Conservation (phyloP, 768 basidiomycete species). For the Sarcomyxa edulis region DNA sequence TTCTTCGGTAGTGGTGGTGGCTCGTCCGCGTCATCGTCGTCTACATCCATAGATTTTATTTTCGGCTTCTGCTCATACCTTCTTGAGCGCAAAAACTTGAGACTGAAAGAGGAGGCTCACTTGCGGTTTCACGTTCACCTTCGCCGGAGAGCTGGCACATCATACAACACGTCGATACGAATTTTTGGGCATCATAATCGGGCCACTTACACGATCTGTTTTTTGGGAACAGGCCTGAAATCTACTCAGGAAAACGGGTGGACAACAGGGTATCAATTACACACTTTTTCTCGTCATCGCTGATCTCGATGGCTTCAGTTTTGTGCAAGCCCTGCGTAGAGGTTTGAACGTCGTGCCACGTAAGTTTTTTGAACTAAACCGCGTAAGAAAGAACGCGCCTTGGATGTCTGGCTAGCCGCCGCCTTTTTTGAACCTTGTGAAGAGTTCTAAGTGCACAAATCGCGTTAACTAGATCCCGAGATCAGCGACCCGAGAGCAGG, state of each 20-base stretch:
- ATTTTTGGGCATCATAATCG: not conserved
- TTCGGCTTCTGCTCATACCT: not conserved
- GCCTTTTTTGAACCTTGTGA: no score
- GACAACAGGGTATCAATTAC: not conserved
- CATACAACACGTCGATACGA: not conserved
- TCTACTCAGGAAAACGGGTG: not conserved
- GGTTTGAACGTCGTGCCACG: no score
- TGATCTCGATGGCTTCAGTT: no score
- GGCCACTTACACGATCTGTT: not conserved
- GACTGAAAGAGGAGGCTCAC: not conserved
- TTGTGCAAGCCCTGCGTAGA: no score
- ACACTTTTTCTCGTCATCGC: constrained; percentile 2
- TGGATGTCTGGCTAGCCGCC: no score
- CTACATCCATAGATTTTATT: not conserved
- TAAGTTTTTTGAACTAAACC: no score
- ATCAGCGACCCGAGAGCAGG: no score
- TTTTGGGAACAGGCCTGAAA: not conserved
- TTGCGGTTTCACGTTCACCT: not conserved
- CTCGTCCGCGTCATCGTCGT: not conserved
- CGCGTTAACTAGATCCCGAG: no score
- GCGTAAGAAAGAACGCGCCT: no score
- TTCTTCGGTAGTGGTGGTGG: constrained; percentile 1
- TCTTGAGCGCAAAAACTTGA: not conserved
- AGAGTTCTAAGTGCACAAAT: no score
- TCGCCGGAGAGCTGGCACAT: not conserved